Evolutionary conservation across 345 rosid species (phyloP), one percentile per base, ranked within the genome.

Genomic region (Salix exigua): DNA sequence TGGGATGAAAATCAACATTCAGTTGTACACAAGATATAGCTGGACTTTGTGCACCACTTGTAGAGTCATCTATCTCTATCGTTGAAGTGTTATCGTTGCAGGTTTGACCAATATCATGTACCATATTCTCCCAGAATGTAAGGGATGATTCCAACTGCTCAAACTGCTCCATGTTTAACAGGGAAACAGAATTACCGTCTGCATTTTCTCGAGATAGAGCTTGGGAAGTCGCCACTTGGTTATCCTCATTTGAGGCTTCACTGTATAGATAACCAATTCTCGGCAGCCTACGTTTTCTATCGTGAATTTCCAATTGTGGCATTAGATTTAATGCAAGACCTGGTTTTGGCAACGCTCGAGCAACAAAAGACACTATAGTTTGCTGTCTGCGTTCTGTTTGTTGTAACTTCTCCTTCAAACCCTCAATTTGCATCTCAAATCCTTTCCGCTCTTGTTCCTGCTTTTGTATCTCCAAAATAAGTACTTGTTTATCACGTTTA

Each of bases 1-100:
- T 88, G 0, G 91, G 86, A 71, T 81, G 75, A 17, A 68, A 72
- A 51, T 89, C 94, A 4, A 84, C 68, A 74, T 82, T 86, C 35
- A 88, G 83, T 63, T 88, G 94, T 26, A 84, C 51, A 73, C 90
- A 82, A 31, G 96, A 84, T 83, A 83, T 75, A 55, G 81, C 85
- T 51, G 91, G 89, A 80, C 94, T 91, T 71, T 91, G 91, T 26
- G 85, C 88, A 80, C 91, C 88, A 75, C 93, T 87, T 68, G 90
- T 86, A 26, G 95, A 84, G 84, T 94, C 98, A 82, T 91, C 94
- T 63, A 88, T 69, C 77, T 89, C 97, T 58, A 85, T 50, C 71
- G 80, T 78, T 67, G 91, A 78, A 63, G 69, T 75, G 72, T 48
- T 71, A 73, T 75, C 87, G 25, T 71, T 14, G 70, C 12, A 55